Evolutionary conservation across 352 stramenopile species (phyloP), one percentile per base, ranked within the genome.

Genomic region (Phytophthora sansomeana): DNA sequence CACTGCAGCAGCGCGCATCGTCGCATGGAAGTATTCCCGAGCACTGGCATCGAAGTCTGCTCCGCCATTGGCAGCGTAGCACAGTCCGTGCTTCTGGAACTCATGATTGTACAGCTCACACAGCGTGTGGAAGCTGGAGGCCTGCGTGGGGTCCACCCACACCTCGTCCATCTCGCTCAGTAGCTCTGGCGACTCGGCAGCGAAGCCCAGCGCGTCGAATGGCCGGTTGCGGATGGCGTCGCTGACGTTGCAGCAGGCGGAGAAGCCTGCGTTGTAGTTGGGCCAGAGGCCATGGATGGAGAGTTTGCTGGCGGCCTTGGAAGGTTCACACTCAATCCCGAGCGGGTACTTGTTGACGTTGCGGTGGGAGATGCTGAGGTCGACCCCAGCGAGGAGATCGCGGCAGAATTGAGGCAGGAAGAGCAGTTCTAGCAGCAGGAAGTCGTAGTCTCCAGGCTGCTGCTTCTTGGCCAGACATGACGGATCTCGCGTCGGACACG

Each of bases 51-150:
- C 57, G 42, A 75, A 79, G 62, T 81, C 69, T 8, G 30, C 24
- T n/a, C 50, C 59, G 9, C 54, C 77, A 30, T 80, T 74, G 5
- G 86, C 83, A 28, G 75, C 78, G 67, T 89, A 95, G 80, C 87
- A 95, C 36, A 93, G 66, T 26, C 87, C 85, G 63, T 95, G 87
- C 72, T 95, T 95, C 72, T 95, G 87, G 74, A 95, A 93, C 74
- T 93, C 85, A 70, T 95, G 85, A 74, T 95, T 90, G 82, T 93
- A 95, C 35, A 92, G 77, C 53, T 92, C 83, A 44, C 87, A 95
- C 41, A 91, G 66, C 47, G 79, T 69, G 29, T 77, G 76, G 48
- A 74, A 68, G 30, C 57, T 68, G 29, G 72, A 77, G n/a, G 63
- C 38, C 50, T 84, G 72, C 26, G 79, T 81, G 0, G 79, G 70